A percentile compares a stretch with the other conserved stretches of the same genome.
Conservation (phyloP, 208 protist genomes). For the Leishmania amazonensis region DNA sequence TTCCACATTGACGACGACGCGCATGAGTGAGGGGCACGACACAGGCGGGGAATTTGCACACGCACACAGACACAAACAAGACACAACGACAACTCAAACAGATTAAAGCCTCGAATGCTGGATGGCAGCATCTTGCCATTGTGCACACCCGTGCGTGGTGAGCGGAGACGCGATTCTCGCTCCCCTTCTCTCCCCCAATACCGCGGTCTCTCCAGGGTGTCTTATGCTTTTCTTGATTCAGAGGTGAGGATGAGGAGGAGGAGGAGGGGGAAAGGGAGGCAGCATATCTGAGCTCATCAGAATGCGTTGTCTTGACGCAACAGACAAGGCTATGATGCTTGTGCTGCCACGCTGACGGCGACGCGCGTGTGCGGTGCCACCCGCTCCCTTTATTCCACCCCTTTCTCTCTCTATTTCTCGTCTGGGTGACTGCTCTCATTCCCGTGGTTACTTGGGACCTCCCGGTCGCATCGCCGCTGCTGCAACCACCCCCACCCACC, state of each 20-base stretch:
- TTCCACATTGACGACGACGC: not conserved
- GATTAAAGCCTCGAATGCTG: not conserved
- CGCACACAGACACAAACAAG: slow-evolving; percentile 4
- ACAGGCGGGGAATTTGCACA: not conserved
- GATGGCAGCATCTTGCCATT: not conserved
- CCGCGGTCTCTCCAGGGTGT: not conserved
- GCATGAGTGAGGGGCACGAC: not conserved
- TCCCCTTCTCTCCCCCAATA: not conserved
- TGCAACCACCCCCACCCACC: not conserved
- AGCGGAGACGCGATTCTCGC: not conserved
- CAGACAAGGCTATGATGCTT: not conserved
- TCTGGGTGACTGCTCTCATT: not conserved
- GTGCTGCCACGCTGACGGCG: not conserved
- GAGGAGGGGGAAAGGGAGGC: not conserved
- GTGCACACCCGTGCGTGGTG: not conserved
- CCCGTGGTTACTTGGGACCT: not conserved
- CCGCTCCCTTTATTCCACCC: not conserved
- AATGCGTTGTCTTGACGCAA: not conserved
- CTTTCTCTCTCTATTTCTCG: not conserved
- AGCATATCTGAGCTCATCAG: not conserved
- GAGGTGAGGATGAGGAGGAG: not conserved
- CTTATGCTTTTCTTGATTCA: not conserved
- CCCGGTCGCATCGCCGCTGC: not conserved
- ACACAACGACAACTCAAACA: not conserved
- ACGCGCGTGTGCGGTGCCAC: not conserved